Evolutionary conservation across 75 land plant species (phyloP).

Genomic region (Pinus albicaulis): DNA sequence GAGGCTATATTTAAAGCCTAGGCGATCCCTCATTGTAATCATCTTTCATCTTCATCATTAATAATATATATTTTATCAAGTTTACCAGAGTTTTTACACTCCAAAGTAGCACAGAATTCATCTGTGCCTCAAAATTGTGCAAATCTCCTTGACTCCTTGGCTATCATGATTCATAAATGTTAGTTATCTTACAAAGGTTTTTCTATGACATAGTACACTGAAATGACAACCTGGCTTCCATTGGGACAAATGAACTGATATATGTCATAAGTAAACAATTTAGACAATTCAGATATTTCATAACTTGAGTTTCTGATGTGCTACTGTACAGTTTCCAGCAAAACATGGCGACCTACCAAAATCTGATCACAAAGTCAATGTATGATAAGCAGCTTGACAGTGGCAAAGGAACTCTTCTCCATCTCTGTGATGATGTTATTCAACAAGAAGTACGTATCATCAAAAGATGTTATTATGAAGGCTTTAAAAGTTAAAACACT

Average conservation of each 20-base stretch:
- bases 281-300: not conserved
- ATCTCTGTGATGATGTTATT: conserved; percentile 97
- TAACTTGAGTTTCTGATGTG: not conserved
- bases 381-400: conserved; percentile 99
- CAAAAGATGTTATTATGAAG: not conserved
- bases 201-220: not conserved
- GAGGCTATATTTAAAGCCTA: too few species aligned
- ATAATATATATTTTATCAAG: too few species aligned
- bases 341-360: conserved; percentile 75
- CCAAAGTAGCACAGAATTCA: not conserved
- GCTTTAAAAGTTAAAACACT: not conserved
- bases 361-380: conserved; percentile 88
- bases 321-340: conserved; percentile 69
- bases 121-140: not conserved
- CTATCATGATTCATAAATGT: not conserved
- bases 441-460: conserved; percentile 78
- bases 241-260: not conserved
- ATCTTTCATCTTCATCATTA: too few species aligned
- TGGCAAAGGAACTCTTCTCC: conserved; percentile 96
- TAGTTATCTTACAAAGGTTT: not conserved
- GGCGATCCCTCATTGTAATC: too few species aligned
- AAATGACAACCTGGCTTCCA: not conserved
- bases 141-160: not conserved
- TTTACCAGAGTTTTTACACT: too few species aligned
- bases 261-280: not conserved